Evolutionary conservation across 1,284 basidiomycete genomes (phyloP), one percentile per base, ranked within the genome.

Genomic region (Jaminaea rosea): DNA sequence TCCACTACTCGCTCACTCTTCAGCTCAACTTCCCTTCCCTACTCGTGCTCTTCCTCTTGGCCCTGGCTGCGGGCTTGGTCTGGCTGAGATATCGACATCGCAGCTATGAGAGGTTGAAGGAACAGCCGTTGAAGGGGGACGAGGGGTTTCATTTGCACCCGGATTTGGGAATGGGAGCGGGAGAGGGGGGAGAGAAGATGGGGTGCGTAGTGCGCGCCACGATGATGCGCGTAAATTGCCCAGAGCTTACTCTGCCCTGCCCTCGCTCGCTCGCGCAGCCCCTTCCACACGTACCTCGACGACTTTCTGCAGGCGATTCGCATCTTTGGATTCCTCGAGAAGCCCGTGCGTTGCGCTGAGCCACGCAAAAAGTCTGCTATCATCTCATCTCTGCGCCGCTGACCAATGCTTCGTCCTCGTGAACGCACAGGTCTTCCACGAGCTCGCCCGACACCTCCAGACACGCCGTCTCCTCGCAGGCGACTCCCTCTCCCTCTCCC

Each of bases 11-110:
- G 48, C 59, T 73, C 31, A 73, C 69, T 1, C 60, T 73, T 3
- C 68, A 67, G 55, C 65, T 73, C 58, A 69, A 64, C 46, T 72
- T 73, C 24, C 65, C 69, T 1, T 59, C 63, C 0, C 59, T 73
- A 2, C 58, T 62, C 9, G 53, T 71, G 4, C 60, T 70, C 45
- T 60, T 65, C 48, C 26, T 69, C 32, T 52, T 49, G 9, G 57
- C 53, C 5, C 15, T 64, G 4, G 46, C 63, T 10, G 58, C 53
- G 1, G 59, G 59, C n/a, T 60, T 72, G 31, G 46, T 72, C 37
- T 69, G 64, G 66, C 88, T 73, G 29, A 57, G 71, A 3, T 73
- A 73, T 44, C 46, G 64, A 8, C 60, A 71, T 47, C 60, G 70
- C 50, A 71, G 64, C 49, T 73, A 73, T 48, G 69, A 72, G 48